Conservation (phyloP, 805 yeast genomes). For the Suhomyces xylopsoci region DNA sequence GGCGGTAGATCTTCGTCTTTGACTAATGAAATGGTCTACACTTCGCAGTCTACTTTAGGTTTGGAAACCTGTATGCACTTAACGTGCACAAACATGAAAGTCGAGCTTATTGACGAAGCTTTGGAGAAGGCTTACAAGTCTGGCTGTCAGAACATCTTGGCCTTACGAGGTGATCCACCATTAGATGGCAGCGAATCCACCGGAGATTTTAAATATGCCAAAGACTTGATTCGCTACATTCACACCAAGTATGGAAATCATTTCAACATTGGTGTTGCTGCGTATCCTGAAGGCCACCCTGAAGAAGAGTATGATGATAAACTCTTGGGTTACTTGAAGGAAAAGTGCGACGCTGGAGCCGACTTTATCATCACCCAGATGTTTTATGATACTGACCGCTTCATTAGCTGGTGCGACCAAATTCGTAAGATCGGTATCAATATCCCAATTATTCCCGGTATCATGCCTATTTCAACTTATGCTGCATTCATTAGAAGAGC, state of each 20-base stretch:
- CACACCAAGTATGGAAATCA: conserved; percentile 76
- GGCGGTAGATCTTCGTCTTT: conserved; percentile 84
- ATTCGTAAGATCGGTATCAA: conserved; percentile 70
- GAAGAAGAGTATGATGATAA: conserved; percentile 62
- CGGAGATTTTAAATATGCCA: conserved; percentile 86
- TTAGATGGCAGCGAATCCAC: conserved; percentile 66
- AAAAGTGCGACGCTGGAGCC: conserved; percentile 92
- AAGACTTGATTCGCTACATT: conserved; percentile 78
- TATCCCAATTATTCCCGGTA: conserved; percentile 93
- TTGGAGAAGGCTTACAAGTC: conserved; percentile 78
- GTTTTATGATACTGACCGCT: conserved; percentile 91
- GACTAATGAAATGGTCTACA: conserved; percentile 89
- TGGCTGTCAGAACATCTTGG: conserved; percentile 94
- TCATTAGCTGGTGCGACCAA: conserved; percentile 74
- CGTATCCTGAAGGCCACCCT: conserved; percentile 96
- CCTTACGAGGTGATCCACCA: conserved; percentile 95
- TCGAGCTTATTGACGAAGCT: conserved; percentile 77
- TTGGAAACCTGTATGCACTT: conserved; percentile 97
- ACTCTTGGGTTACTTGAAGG: conserved; percentile 62
- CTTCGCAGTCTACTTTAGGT: conserved; percentile 86
- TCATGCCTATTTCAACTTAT: conserved; percentile 97
- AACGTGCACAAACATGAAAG: conserved; percentile 94
- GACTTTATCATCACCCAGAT: conserved; percentile 92
- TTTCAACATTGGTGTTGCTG: conserved; percentile 95
- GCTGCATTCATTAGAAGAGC: conserved; percentile 91